phyloP scores from a whole-genome alignment of 192 early-diverging fungal genomes.

The Endogone sp. region DNA sequence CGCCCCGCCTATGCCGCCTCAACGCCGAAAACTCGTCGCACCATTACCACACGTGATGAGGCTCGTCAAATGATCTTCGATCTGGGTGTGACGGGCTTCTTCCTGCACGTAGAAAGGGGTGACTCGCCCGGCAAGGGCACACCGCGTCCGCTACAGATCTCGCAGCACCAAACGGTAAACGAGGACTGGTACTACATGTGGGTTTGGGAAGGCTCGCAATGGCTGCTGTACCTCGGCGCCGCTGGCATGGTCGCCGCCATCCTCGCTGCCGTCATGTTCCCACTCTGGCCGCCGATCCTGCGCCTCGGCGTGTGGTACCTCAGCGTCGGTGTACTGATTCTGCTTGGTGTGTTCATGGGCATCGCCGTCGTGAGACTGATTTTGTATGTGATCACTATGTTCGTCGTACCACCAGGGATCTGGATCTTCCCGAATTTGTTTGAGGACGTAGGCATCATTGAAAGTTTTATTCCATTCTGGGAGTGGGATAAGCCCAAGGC shows the following conservation, averaged over 20 bases:
- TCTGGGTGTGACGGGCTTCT: slow-evolving; percentile 20
- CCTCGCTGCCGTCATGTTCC: slow-evolving; percentile 95
- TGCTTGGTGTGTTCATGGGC: slow-evolving; percentile 88
- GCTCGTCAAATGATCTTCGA: slow-evolving; percentile 16
- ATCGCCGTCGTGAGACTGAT: slow-evolving; percentile 85
- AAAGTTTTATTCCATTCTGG: slow-evolving; percentile 90
- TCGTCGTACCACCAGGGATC: slow-evolving; percentile 72
- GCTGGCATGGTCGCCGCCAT: slow-evolving; percentile 72
- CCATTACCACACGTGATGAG: slow-evolving; percentile 16
- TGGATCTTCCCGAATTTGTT: slow-evolving; percentile 99
- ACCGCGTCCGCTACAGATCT: slow-evolving; percentile 12
- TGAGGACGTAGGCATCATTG: slow-evolving; percentile 91
- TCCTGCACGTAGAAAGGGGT: slow-evolving; percentile 27
- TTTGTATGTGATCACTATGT: slow-evolving; percentile 73
- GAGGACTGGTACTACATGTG: slow-evolving; percentile 90
- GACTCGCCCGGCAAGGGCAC: slow-evolving; percentile 21
- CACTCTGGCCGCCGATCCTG: slow-evolving; percentile 86
- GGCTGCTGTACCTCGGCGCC: slow-evolving; percentile 73
- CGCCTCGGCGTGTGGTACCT: slow-evolving; percentile 88
- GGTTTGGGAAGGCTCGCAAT: slow-evolving; percentile 90
- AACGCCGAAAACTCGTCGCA: slow-evolving; percentile 11
- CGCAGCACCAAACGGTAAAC: slow-evolving; percentile 20
- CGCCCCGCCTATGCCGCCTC: slow-evolving; percentile 17
- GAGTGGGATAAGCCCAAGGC: slow-evolving; percentile 72
- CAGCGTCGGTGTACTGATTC: slow-evolving; percentile 70